Evolutionary conservation across 176 grass and related monocot genomes (phyloP).

Genomic region (Tuctoria greenei): DNA sequence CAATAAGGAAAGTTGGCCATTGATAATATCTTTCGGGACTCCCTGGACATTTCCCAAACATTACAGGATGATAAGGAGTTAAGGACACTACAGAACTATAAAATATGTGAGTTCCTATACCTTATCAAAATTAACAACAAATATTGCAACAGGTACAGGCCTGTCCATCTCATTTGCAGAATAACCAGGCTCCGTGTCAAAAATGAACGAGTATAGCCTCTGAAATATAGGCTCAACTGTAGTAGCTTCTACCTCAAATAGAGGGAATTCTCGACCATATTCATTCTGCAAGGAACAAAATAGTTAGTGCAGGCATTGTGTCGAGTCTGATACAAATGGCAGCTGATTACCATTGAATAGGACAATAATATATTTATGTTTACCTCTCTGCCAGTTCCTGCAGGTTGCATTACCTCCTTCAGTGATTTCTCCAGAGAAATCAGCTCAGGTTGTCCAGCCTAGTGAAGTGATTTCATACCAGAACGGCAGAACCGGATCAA

Average conservation of each 20-base stretch:
- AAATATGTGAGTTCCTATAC: constrained; percentile 38
- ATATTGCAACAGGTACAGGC: constrained; percentile 80
- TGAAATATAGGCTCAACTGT: constrained; percentile 75
- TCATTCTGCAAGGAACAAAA: constrained; percentile 65
- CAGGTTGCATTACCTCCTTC: constrained; percentile 80
- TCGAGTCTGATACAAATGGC: constrained; percentile 17
- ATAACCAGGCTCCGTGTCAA: constrained; percentile 79
- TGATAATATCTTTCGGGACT: constrained; percentile 2
- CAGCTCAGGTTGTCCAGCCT: constrained; percentile 95
- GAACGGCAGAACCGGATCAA: neutral
- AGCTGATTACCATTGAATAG: neutral
- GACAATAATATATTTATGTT: constrained; percentile 27
- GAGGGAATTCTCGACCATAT: constrained; percentile 85
- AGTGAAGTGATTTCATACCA: constrained; percentile 38
- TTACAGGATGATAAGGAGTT: constrained; percentile 16
- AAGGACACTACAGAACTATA: too few species aligned
- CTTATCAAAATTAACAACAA: constrained; percentile 99
- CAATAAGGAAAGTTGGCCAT: neutral
- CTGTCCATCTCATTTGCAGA: constrained; percentile 86
- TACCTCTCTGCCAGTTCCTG: constrained; percentile 87
- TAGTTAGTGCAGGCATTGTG: constrained; percentile 24
- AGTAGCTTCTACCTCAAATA: constrained; percentile 95
- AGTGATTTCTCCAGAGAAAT: constrained; percentile 92
- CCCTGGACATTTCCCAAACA: constrained; percentile 19
- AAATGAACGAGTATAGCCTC: constrained; percentile 94